phyloP scores from a whole-genome alignment of 1,139 yeast species.

The Taphrina wiesneri region DNA sequence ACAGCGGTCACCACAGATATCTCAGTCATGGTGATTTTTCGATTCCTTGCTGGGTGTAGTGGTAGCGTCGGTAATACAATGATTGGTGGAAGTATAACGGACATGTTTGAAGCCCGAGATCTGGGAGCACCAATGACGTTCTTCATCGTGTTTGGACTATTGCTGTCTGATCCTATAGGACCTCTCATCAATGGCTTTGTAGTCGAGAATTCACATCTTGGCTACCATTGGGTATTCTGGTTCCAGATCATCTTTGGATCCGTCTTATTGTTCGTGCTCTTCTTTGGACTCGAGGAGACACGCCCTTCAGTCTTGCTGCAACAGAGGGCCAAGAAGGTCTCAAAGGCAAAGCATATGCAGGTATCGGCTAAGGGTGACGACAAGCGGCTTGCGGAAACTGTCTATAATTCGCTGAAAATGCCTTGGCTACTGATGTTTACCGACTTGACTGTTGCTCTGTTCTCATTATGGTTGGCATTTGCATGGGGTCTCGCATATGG shows the following conservation, averaged over 20 bases:
- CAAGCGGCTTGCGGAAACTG: background rate
- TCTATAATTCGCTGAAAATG: constrained; percentile 2
- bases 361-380: constrained; percentile 26
- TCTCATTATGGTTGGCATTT: constrained; percentile 50
- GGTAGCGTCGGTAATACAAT: constrained; percentile 84
- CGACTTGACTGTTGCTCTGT: constrained; percentile 22
- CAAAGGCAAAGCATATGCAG: constrained; percentile 32
- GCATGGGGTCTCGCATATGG: constrained; percentile 55
- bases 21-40: constrained; percentile 58
- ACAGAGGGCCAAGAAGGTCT: constrained; percentile 62
- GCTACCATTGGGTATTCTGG: constrained; percentile 66
- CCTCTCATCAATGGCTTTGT: constrained; percentile 62
- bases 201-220: constrained; percentile 55
- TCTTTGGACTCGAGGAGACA: constrained; percentile 56
- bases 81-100: constrained; percentile 84
- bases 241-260: constrained; percentile 57
- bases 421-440: constrained; percentile 17
- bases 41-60: constrained; percentile 65
- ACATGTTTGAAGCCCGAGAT: constrained; percentile 65
- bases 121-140: constrained; percentile 61
- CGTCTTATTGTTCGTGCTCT: constrained; percentile 51
- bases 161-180: constrained; percentile 63
- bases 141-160: constrained; percentile 60
- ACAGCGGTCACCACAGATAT: constrained; percentile 58
- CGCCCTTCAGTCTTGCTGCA: constrained; percentile 57